Evolutionary conservation across 2,329 filamentous ascomycete genomes (phyloP), one percentile per base, ranked within the genome.

Genomic region (Alternaria infectoria): DNA sequence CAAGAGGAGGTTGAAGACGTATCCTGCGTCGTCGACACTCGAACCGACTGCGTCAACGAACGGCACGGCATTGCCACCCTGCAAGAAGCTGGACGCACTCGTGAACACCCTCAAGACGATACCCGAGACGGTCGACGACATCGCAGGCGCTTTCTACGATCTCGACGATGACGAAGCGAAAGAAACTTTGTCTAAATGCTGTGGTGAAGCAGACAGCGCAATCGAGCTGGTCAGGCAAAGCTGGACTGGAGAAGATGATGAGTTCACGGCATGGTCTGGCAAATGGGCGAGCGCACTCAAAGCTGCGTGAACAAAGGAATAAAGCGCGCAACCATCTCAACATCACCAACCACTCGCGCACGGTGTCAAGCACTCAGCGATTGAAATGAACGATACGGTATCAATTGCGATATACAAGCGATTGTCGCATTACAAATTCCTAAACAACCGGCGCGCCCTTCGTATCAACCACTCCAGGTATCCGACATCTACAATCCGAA

Each of bases 201-300:
- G 89, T 63, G 80, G 83, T 2, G 85, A 88, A 54, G 89, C 90
- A 0, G 86, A 86, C 68, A 81, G 79, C 1, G 86, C 85, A 0
- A 84, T 86, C 0, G 84, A 87, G 59, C 74, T 90, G 51, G 79
- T 92, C 12, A 81, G 82, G 54, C 81, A 83, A 62, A 83, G 85
- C 19, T 94, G 91, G 91, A 80, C 86, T 3, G 89, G 86, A 0
- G 80, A 86, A 50, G 84, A 87, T 17, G 93, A 97, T 72, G 92
- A 91, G 72, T 97, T 96, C 74, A 91, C 89, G 0, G 83, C 86
- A 15, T 97, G 93, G 93, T 88, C 86, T n/a, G 83, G 82, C 52
- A 87, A 86, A 54, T 89, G 86, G 86, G 62, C 78, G 40, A 80
- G 78, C 50, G 82, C 83, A 23, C 68, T 85, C 58, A 78, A 81